Conservation (phyloP, 192 early-diverging fungal species). For the Backusella macrospora region DNA sequence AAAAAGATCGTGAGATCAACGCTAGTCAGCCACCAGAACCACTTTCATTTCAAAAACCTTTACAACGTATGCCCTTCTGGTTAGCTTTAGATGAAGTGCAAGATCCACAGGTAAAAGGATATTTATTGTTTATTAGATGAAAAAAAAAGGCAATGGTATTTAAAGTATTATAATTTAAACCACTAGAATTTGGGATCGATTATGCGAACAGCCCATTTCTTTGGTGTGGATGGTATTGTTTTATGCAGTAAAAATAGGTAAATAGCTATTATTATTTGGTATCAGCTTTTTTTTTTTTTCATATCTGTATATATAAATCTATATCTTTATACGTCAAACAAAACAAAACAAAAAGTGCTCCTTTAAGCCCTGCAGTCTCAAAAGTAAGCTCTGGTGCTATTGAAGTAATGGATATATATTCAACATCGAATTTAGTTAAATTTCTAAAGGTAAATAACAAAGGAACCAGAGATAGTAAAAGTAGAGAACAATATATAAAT, state of each 20-base stretch:
- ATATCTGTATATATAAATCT: background rate
- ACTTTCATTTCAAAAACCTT: conserved; percentile 10
- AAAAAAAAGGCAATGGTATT: background rate
- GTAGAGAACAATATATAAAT: conserved; percentile 2
- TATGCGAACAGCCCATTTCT: conserved; percentile 63
- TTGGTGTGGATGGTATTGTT: conserved; percentile 70
- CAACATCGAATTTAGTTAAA: conserved; percentile 51
- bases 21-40: background rate
- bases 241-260: conserved; percentile 52
- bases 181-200: conserved; percentile 72
- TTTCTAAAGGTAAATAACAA: conserved; percentile 54
- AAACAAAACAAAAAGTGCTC: conserved; percentile 61
- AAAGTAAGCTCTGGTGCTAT: conserved; percentile 73
- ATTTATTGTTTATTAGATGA: background rate
- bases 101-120: conserved; percentile 50
- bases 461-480: conserved; percentile 33
- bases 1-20: conserved; percentile 14
- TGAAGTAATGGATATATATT: conserved; percentile 65
- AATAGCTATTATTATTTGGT: background rate
- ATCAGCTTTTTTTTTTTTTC: too few species aligned
- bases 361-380: conserved; percentile 61
- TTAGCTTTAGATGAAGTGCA: conserved; percentile 57
- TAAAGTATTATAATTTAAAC: background rate
- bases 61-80: conserved; percentile 47
- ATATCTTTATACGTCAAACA: conserved; percentile 5